Percentiles rank a stretch among this genome's conserved stretches.
These are phyloP conservation scores for Rhodocollybia butyracea DNA, from an alignment of 768 basidiomycete genomes.

Conservation along the genomic window DNA sequence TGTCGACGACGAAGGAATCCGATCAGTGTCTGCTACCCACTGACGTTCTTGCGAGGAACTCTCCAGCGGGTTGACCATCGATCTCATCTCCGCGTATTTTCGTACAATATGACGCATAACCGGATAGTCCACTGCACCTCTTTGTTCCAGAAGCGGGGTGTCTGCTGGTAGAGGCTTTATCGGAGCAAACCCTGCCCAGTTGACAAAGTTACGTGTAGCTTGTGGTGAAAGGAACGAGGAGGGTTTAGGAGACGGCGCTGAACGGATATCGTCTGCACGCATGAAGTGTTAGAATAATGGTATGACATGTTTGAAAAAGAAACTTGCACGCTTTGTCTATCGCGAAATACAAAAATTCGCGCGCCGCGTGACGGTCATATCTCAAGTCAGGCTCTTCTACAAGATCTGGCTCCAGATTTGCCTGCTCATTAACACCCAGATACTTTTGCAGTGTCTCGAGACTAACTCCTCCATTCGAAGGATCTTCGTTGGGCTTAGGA, in stretches of 20 bases:
- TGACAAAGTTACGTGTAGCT: conserved; percentile 1
- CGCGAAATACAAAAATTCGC: neutral
- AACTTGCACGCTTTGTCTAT: neutral
- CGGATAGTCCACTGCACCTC: conserved; percentile 2
- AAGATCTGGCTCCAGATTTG: neutral
- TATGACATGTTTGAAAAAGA: neutral
- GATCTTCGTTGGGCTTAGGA: neutral
- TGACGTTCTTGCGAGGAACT: neutral
- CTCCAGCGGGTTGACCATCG: neutral
- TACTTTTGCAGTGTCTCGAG: neutral
- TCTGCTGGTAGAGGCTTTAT: neutral
- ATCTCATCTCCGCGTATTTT: neutral
- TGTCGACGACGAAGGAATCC: neutral
- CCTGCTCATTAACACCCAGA: neutral
- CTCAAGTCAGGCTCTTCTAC: neutral
- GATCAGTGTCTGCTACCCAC: neutral
- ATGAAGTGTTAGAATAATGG: neutral
- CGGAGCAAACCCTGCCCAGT: conserved; percentile 2
- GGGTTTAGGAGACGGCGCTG: too few species aligned
- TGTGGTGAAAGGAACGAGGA: neutral
- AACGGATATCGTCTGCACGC: neutral
- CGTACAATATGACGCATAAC: conserved; percentile 2
- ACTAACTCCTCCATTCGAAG: neutral
- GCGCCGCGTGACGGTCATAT: neutral
- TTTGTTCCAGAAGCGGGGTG: neutral